These are phyloP conservation scores for Sistotremastrum niveocremeum DNA, from an alignment of 768 basidiomycete species.

Conservation along the genomic window DNA sequence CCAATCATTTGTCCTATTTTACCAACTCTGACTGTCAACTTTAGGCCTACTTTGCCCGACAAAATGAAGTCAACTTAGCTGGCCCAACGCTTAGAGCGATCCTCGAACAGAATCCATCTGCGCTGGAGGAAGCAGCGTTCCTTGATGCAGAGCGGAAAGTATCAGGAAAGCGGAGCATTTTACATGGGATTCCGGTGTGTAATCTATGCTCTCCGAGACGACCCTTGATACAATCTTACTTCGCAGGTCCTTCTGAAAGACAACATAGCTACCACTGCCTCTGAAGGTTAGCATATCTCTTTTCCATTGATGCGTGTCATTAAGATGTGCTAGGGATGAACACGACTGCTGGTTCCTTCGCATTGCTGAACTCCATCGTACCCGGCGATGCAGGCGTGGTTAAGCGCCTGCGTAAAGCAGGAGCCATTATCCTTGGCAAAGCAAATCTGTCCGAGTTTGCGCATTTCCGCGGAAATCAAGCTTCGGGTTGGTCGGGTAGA, in stretches of 20 bases:
- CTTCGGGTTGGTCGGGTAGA: conserved; percentile 31
- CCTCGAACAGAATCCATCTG: conserved; percentile 41
- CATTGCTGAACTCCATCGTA: conserved; percentile 20
- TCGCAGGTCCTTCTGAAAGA: conserved; percentile 31
- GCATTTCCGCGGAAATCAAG: conserved; percentile 22
- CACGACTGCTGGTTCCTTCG: conserved; percentile 27
- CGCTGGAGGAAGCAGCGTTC: conserved; percentile 35
- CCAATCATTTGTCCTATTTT: too few relatives aligned
- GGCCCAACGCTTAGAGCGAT: conserved; percentile 46
- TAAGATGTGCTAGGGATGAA: conserved; percentile 21
- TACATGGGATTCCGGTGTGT: conserved; percentile 26
- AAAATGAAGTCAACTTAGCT: conserved; percentile 51
- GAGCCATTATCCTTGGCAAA: conserved; percentile 29
- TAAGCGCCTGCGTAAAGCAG: conserved; percentile 18
- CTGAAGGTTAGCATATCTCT: conserved; percentile 12
- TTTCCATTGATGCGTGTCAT: background rate
- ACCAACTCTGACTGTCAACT: too few relatives aligned
- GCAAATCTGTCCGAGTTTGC: conserved; percentile 31
- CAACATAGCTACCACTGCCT: conserved; percentile 22
- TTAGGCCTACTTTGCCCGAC: conserved; percentile 53
- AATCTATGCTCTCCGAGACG: too few relatives aligned
- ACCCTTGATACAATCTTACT: too few relatives aligned
- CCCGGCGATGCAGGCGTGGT: conserved; percentile 22
- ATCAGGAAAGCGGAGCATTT: conserved; percentile 15
- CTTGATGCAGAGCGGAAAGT: conserved; percentile 30